Percentiles rank a stretch among this genome's conserved stretches.
phyloP scores from a whole-genome alignment of 2,329 filamentous ascomycete genomes.

The Hansfordia pulvinata region DNA sequence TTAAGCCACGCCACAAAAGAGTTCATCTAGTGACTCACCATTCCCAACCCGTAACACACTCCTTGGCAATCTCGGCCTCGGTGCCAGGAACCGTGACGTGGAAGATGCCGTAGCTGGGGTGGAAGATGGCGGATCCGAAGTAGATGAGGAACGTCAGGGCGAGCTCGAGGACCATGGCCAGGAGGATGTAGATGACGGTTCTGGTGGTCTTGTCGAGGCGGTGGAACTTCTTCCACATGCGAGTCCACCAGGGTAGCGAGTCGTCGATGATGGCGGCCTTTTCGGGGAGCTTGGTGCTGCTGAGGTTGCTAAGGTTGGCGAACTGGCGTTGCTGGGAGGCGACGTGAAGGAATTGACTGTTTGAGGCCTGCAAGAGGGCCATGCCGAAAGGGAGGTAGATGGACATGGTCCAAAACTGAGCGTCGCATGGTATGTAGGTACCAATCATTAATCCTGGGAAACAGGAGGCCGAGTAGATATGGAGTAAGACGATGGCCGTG shows the following conservation, averaged over 20 bases:
- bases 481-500: conserved; percentile 10
- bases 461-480: conserved; percentile 10
- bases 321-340: conserved; percentile 37
- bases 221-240: conserved; percentile 18
- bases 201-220: conserved; percentile 30
- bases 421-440: conserved; percentile 29
- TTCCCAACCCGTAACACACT: conserved; percentile 40
- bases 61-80: conserved; percentile 29
- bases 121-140: conserved; percentile 52
- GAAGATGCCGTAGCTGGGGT: conserved; percentile 43
- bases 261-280: conserved; percentile 13
- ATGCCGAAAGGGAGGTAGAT: conserved; percentile 51
- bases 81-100: conserved; percentile 47
- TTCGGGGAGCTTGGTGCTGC: conserved; percentile 5
- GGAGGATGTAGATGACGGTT: conserved; percentile 33
- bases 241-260: conserved; percentile 5
- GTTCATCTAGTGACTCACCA: too few species aligned
- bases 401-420: conserved; percentile 55
- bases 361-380: conserved; percentile 51
- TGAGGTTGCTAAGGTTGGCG: conserved; percentile 11
- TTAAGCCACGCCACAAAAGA: too few species aligned
- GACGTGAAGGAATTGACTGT: conserved; percentile 45
- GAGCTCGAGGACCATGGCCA: conserved; percentile 45
- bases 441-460: conserved; percentile 18
- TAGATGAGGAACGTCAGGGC: conserved; percentile 45